These are phyloP conservation scores for Curvularia spicifera DNA, from an alignment of 2,329 filamentous ascomycete genomes.

Conservation along the genomic window DNA sequence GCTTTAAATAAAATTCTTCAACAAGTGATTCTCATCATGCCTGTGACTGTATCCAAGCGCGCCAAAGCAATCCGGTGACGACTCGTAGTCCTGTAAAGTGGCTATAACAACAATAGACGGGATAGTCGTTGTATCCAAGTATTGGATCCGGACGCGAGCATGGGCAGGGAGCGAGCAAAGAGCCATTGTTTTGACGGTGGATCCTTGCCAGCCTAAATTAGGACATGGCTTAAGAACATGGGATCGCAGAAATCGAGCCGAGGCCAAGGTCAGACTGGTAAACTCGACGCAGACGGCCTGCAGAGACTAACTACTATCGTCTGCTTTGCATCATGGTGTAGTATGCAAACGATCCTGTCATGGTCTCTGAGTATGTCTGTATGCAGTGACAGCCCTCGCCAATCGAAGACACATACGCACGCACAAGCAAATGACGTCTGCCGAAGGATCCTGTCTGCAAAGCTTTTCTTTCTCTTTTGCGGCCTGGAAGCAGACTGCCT, in stretches of 20 bases:
- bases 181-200: slow-evolving; percentile 1
- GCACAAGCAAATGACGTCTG: slow-evolving; percentile 1
- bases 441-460: neutral
- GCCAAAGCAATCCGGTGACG: neutral
- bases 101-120: neutral
- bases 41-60: neutral
- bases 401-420: neutral
- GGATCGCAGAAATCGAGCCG: slow-evolving; percentile 1
- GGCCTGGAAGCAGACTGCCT: slow-evolving; percentile 15
- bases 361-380: neutral
- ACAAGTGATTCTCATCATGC: neutral
- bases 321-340: neutral
- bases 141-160: neutral
- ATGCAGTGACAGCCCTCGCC: neutral
- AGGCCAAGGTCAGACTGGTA: slow-evolving; percentile 1
- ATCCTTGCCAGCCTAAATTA: neutral
- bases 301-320: neutral
- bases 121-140: neutral
- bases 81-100: neutral
- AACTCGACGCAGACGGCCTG: neutral
- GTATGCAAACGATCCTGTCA: neutral
- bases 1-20: neutral
- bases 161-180: slow-evolving; percentile 1
- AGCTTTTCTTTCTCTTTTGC: slow-evolving; percentile 13
- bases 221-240: neutral